Evolutionary conservation across 495 filamentous ascomycete species (phyloP).

Genomic region (Penicillium coprophilum): DNA sequence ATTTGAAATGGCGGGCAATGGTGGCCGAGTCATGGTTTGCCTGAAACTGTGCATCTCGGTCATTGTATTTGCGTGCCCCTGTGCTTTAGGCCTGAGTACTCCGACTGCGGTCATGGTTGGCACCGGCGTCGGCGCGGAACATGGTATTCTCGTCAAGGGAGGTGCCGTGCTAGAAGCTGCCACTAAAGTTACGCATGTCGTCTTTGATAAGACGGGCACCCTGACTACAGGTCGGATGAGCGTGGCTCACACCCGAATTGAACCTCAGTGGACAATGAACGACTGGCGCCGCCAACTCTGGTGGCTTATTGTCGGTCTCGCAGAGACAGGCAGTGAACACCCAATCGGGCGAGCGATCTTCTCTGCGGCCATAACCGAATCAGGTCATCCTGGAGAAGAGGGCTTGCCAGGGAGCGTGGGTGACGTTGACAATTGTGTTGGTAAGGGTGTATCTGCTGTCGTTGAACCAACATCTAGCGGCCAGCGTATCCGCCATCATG

Average conservation of each 20-base stretch:
- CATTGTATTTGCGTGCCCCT: conserved; percentile 97
- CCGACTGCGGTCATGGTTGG: conserved; percentile 99
- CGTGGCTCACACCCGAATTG: conserved; percentile 68
- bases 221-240: conserved; percentile 94
- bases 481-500: conserved; percentile 67
- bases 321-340: conserved; percentile 93
- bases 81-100: conserved; percentile 88
- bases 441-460: conserved; percentile 77
- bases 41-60: conserved; percentile 97
- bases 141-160: conserved; percentile 95
- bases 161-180: conserved; percentile 90
- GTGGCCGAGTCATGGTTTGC: conserved; percentile 93
- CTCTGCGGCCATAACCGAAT: conserved; percentile 65
- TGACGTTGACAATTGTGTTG: conserved; percentile 80
- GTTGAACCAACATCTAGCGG: conserved; percentile 72
- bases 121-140: conserved; percentile 92
- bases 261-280: conserved; percentile 65
- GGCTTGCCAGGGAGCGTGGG: conserved; percentile 78
- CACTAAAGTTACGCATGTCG: conserved; percentile 86
- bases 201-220: conserved; percentile 99
- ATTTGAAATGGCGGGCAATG: conserved; percentile 75
- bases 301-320: conserved; percentile 92
- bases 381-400: conserved; percentile 69
- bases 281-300: conserved; percentile 73
- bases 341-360: conserved; percentile 87